Conservation (phyloP, 805 yeast species). For the Saccharomyces kudriavzevii region DNA sequence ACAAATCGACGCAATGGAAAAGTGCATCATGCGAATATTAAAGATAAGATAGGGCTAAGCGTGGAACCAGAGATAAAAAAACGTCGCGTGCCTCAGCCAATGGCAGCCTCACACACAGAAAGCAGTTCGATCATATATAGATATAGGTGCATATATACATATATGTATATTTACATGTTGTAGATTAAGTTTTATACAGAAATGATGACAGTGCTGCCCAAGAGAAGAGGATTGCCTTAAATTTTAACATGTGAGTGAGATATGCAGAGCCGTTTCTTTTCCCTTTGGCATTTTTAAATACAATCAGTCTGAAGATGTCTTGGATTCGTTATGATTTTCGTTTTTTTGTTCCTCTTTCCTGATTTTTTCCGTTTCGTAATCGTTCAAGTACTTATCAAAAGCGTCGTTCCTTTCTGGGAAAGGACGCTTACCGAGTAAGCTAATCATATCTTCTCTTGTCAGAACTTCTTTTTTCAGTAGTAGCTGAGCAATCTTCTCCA, state of each 20-base stretch:
- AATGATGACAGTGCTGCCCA: neutral
- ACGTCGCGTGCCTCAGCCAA: neutral
- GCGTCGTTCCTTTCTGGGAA: constrained; percentile 88
- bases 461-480: constrained; percentile 79
- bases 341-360: constrained; percentile 17
- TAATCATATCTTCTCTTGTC: constrained; percentile 89
- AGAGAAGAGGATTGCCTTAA: neutral
- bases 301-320: neutral
- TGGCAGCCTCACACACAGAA: neutral
- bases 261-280: neutral
- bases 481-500: constrained; percentile 81
- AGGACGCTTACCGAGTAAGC: constrained; percentile 83
- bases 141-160: constrained; percentile 1
- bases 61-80: neutral
- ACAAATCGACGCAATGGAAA: neutral
- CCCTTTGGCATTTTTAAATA: neutral
- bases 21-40: neutral
- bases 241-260: neutral
- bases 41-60: neutral
- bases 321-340: neutral
- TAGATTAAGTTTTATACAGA: neutral
- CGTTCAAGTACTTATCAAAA: constrained; percentile 37
- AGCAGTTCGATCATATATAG: neutral
- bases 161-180: neutral
- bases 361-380: constrained; percentile 21